Conservation (phyloP, 352 stramenopile species). For the Sclerospora graminicola region DNA sequence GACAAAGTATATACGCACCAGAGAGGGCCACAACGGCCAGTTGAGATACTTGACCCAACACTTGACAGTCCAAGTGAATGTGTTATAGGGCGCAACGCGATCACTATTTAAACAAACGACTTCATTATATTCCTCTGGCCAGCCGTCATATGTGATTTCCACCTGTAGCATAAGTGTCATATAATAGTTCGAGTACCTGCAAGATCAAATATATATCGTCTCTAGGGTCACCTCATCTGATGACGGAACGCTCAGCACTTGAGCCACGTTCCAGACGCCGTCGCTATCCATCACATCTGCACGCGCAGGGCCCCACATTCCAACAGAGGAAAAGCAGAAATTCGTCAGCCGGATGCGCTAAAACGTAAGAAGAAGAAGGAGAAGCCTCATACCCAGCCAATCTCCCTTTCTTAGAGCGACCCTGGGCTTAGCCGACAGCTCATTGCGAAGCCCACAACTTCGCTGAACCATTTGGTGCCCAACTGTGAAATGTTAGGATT, state of each 20-base stretch:
- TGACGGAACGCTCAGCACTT: conserved; percentile 26
- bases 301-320: neutral
- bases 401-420: conserved; percentile 13
- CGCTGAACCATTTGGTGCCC: too few relatives aligned
- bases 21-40: conserved; percentile 59
- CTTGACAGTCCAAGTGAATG: conserved; percentile 69
- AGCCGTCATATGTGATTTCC: conserved; percentile 63
- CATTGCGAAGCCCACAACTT: too few relatives aligned
- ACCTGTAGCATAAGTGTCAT: conserved; percentile 22
- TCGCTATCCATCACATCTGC: conserved; percentile 54
- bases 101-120: conserved; percentile 41
- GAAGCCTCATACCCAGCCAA: conserved; percentile 15
- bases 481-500: too few relatives aligned
- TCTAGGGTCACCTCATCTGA: conserved; percentile 8
- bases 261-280: conserved; percentile 60
- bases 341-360: neutral
- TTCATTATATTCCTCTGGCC: conserved; percentile 45
- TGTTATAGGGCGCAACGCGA: conserved; percentile 62
- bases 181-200: neutral
- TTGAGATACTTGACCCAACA: conserved; percentile 79
- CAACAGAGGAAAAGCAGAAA: neutral
- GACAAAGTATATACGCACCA: conserved; percentile 20
- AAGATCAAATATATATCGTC: neutral
- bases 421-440: neutral
- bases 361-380: neutral